Evolutionary conservation across 2,329 filamentous ascomycete species (phyloP).

Genomic region (Rhytidhysteron rufulum): DNA sequence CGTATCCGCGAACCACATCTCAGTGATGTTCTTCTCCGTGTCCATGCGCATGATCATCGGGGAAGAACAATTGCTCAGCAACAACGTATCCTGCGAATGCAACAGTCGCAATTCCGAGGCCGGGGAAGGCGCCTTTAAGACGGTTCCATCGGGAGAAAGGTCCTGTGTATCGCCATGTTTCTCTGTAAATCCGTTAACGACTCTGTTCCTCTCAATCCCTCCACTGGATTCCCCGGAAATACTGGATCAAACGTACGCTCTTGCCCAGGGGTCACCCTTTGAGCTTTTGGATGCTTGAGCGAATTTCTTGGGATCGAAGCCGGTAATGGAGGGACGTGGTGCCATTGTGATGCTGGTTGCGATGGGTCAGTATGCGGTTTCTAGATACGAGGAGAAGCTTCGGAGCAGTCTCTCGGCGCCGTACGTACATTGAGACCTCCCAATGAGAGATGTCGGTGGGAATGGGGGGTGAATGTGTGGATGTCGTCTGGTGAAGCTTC

Average conservation of each 20-base stretch:
- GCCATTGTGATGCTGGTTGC: conserved; percentile 45
- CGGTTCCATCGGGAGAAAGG: conserved; percentile 85
- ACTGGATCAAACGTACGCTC: conserved; percentile 52
- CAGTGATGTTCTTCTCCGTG: conserved; percentile 21
- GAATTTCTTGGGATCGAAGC: conserved; percentile 83
- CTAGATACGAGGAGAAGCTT: background rate
- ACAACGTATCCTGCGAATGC: conserved; percentile 87
- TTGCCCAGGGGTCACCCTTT: conserved; percentile 60
- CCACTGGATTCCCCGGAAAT: too few species aligned
- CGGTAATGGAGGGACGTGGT: conserved; percentile 71
- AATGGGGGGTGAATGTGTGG: conserved; percentile 17
- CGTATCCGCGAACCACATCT: background rate
- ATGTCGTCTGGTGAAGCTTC: conserved; percentile 12
- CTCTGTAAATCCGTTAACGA: conserved; percentile 52
- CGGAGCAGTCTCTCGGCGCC: background rate
- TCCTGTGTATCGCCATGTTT: conserved; percentile 91
- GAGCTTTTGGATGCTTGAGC: conserved; percentile 64
- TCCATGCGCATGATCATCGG: conserved; percentile 51
- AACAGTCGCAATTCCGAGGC: conserved; percentile 85
- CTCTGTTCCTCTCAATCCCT: too few species aligned
- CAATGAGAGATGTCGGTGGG: conserved; percentile 13
- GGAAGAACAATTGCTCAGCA: conserved; percentile 83
- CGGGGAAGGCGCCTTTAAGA: conserved; percentile 82
- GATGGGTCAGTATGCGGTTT: conserved; percentile 13
- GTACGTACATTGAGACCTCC: conserved; percentile 25